These are phyloP conservation scores for Crotalaria pallida DNA, from an alignment of 306 rosid genomes.

Conservation along the genomic window DNA sequence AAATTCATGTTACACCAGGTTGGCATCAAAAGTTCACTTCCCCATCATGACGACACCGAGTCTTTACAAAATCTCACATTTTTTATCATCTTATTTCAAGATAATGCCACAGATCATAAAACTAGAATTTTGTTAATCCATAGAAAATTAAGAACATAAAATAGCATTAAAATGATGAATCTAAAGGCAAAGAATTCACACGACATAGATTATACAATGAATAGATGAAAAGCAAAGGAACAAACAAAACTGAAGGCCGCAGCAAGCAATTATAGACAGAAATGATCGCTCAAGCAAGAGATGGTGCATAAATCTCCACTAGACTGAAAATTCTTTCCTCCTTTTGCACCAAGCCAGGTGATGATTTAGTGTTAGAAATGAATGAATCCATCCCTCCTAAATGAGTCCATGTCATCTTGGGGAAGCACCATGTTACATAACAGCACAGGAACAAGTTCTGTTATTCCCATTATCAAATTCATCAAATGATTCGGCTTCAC, in stretches of 20 bases:
- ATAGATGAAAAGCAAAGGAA: slow-evolving; percentile 32
- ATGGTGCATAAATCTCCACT: slow-evolving; percentile 14
- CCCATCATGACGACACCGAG: neutral
- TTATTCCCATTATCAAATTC: slow-evolving; percentile 55
- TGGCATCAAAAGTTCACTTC: neutral
- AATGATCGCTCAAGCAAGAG: slow-evolving; percentile 23
- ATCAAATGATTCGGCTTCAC: slow-evolving; percentile 59
- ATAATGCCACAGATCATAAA: neutral
- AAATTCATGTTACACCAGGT: neutral
- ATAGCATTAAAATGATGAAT: slow-evolving; percentile 16
- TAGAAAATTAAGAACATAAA: neutral
- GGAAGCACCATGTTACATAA: slow-evolving; percentile 45
- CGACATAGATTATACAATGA: slow-evolving; percentile 31
- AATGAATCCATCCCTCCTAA: slow-evolving; percentile 17
- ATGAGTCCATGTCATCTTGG: slow-evolving; percentile 26
- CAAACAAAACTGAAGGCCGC: slow-evolving; percentile 62
- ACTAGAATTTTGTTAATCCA: neutral
- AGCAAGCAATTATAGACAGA: slow-evolving; percentile 40
- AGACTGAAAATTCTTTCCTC: slow-evolving; percentile 24
- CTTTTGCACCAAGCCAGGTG: slow-evolving; percentile 25
- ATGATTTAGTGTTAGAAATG: slow-evolving; percentile 33
- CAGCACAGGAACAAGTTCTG: slow-evolving; percentile 56
- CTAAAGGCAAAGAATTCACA: slow-evolving; percentile 40
- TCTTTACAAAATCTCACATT: neutral
- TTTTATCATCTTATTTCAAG: neutral